Conservation (phyloP, 2,329 filamentous ascomycete species). For the Pyrenophora seminiperda region DNA sequence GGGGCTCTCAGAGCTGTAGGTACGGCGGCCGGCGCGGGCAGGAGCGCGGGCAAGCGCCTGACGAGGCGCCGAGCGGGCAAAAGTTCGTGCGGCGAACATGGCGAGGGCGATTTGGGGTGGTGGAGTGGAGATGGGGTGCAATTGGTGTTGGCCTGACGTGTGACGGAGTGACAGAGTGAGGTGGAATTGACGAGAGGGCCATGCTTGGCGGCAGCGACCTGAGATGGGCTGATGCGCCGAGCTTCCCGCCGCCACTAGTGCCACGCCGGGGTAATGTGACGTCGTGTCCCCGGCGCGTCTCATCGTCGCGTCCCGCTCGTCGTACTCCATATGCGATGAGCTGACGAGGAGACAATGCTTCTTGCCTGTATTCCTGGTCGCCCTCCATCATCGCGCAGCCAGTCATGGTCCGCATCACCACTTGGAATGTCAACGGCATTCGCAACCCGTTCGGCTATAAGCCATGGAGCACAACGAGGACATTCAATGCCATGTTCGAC, state of each 20-base stretch:
- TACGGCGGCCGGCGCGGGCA: conserved; percentile 69
- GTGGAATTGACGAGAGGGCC: conserved; percentile 29
- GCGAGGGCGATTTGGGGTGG: conserved; percentile 27
- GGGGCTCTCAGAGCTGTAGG: conserved; percentile 67
- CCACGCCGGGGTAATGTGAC: conserved; percentile 28
- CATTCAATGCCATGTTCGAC: conserved; percentile 80
- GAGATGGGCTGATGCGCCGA: conserved; percentile 15
- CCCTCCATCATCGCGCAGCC: conserved; percentile 5
- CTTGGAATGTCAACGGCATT: conserved; percentile 61
- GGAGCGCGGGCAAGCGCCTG: conserved; percentile 61
- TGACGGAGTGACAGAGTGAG: conserved; percentile 22
- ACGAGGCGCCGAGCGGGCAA: conserved; percentile 58
- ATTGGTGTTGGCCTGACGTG: conserved; percentile 30
- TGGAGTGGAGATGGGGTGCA: conserved; percentile 42
- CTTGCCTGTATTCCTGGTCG: conserved; percentile 8
- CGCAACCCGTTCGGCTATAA: conserved; percentile 60
- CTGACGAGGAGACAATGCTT: conserved; percentile 12
- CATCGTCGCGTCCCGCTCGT: conserved; percentile 12
- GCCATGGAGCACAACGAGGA: conserved; percentile 56
- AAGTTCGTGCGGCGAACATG: conserved; percentile 44
- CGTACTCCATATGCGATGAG: not conserved
- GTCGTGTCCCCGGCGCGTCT: conserved; percentile 24
- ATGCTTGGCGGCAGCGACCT: conserved; percentile 20
- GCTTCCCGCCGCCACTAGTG: conserved; percentile 24
- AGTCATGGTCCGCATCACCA: conserved; percentile 77